Conservation (phyloP, 2,329 filamentous ascomycete species). For the Neodidymelliopsis sp. region DNA sequence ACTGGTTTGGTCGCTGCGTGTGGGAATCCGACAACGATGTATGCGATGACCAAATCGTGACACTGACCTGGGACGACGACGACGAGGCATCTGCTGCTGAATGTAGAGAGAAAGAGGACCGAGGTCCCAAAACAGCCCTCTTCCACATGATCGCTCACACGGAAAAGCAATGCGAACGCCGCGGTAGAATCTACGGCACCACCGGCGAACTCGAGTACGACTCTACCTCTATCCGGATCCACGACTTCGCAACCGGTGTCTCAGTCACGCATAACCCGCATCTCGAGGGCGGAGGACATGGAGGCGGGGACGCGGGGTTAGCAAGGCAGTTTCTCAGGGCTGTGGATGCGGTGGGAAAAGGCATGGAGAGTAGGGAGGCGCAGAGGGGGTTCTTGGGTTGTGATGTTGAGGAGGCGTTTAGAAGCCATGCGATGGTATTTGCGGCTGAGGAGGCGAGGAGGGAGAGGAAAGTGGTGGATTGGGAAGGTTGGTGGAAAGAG, state of each 20-base stretch:
- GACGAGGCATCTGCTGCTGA: slow-evolving; percentile 40
- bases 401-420: slow-evolving; percentile 83
- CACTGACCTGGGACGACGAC: slow-evolving; percentile 85
- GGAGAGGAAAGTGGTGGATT: slow-evolving; percentile 74
- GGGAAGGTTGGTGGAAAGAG: slow-evolving; percentile 76
- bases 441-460: slow-evolving; percentile 87
- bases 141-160: slow-evolving; percentile 97
- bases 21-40: slow-evolving; percentile 94
- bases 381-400: slow-evolving; percentile 81
- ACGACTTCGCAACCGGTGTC: slow-evolving; percentile 70
- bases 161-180: slow-evolving; percentile 83
- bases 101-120: slow-evolving; percentile 32
- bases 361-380: slow-evolving; percentile 71
- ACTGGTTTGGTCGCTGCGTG: slow-evolving; percentile 93
- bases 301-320: slow-evolving; percentile 81
- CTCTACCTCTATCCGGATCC: slow-evolving; percentile 75
- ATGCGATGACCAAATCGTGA: slow-evolving; percentile 90
- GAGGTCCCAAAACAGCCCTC: slow-evolving; percentile 80
- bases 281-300: slow-evolving; percentile 69
- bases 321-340: slow-evolving; percentile 84
- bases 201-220: slow-evolving; percentile 88
- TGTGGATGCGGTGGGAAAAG: slow-evolving; percentile 78
- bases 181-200: slow-evolving; percentile 85
- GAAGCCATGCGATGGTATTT: slow-evolving; percentile 92
- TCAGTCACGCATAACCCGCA: slow-evolving; percentile 67